Evolutionary conservation across 2,329 filamentous ascomycete genomes (phyloP).

Genomic region (Alternaria conjuncta): DNA sequence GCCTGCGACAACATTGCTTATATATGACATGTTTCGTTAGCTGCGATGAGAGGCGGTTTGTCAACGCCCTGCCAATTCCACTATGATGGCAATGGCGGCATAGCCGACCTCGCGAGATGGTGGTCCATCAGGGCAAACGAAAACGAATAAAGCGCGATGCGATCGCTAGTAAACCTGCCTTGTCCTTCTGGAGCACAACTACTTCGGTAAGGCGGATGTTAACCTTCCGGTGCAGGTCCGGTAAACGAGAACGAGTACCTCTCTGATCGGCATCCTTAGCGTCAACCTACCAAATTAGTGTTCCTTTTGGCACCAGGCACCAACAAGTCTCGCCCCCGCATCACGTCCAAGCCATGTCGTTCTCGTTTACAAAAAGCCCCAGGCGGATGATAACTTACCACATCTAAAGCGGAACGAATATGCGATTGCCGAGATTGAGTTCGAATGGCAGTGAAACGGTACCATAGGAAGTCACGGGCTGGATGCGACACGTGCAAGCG

Average conservation of each 20-base stretch:
- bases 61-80: background rate
- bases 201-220: background rate
- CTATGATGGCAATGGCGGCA: background rate
- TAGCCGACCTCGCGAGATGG: background rate
- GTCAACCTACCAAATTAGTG: background rate
- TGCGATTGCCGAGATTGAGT: background rate
- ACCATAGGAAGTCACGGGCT: background rate
- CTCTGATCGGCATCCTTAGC: background rate
- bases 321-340: background rate
- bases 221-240: background rate
- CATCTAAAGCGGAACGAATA: too few species aligned
- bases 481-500: slow-evolving; percentile 1
- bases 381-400: too few species aligned
- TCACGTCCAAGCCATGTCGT: background rate
- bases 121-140: background rate
- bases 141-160: background rate
- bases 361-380: background rate
- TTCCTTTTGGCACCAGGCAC: background rate
- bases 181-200: background rate
- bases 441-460: background rate
- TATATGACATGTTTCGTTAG: background rate
- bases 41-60: background rate
- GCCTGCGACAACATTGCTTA: background rate
- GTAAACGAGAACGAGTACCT: background rate
- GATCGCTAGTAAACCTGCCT: background rate